Base-by-base conservation (phyloP, 495 filamentous ascomycete genomes). In the Ascobolus immersus region DNA sequence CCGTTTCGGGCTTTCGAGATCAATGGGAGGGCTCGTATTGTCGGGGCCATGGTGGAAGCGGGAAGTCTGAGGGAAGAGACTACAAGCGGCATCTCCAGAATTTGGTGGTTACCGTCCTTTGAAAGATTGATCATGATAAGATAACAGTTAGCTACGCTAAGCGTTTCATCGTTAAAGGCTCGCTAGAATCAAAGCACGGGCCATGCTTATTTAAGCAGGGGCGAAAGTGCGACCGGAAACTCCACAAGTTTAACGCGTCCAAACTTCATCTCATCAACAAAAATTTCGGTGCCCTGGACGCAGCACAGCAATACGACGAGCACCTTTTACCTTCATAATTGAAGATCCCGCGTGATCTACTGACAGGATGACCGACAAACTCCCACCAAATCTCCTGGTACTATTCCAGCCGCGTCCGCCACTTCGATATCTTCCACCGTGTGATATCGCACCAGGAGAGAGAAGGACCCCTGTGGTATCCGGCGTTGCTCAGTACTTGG, bases 351-450 rank as follows among this genome's bases (percentile, higher is more conserved):
- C 14, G 11, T 27, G 25, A 4, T n/a, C 11, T n/a, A n/a, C 29
- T 28, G 21, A 18, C 36, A 62, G 32, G 21, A 94, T 93, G 84
- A 94, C 84, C 5, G 82, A 91, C 61, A 80, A 84, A 54, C 73
- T 96, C 5, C 84, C 84, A 32, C 77, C 77, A 31, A 82, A 84
- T 41, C 68, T 96, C 21, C 66, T 93, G 45, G 75, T 75, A 43
- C 78, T 96, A 37, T 96, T 96, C 57, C 74, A 81, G 46, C 77
- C 86, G 39, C 76, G 86, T 20, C 86, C 89, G 31, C 71, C 84
- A 33, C 60, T 96, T 41, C 76, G 81, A 52, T 96, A 76, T 61
- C 67, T 92, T 29, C 72, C 77, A 28, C 78, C 80, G 5, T 59
- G 57, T 44, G 84, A 92, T 52, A 65, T 76, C 47, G 64, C 82